A percentile compares a stretch with the other conserved stretches of the same genome.
These are phyloP conservation scores for Solanum ossicruentum DNA, from an alignment of 257 asterid species.

Conservation along the genomic window DNA sequence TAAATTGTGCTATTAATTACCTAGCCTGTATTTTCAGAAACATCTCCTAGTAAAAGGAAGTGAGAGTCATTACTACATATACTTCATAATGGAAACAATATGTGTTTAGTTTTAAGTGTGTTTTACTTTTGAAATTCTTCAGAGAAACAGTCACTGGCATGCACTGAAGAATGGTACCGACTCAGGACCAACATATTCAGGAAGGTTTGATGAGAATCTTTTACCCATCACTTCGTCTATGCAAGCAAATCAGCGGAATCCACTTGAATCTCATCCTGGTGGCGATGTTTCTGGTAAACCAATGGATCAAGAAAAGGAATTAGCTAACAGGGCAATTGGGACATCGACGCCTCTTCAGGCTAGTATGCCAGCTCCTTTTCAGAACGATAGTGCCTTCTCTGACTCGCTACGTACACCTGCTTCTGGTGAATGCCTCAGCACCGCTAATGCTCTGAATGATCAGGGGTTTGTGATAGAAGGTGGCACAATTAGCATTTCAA, in stretches of 20 bases:
- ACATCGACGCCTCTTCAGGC: background rate
- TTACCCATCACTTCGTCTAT: background rate
- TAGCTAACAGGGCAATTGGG: background rate
- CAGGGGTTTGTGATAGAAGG: background rate
- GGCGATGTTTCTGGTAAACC: background rate
- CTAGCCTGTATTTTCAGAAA: background rate
- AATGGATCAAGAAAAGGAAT: background rate
- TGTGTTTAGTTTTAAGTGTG: background rate
- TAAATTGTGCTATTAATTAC: background rate
- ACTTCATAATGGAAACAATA: background rate
- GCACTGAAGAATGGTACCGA: background rate
- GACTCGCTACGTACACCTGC: background rate
- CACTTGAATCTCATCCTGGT: background rate
- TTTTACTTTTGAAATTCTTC: background rate
- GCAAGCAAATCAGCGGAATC: background rate
- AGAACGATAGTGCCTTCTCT: background rate
- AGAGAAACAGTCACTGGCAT: background rate
- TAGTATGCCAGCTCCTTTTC: background rate
- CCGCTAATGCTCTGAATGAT: background rate
- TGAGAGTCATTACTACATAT: background rate
- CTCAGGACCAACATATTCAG: background rate
- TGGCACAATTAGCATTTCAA: background rate
- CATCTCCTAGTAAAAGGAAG: background rate
- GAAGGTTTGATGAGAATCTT: background rate
- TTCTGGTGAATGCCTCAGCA: background rate